Evolutionary conservation across 225 moss, liverwort and hornwort genomes (phyloP).

Genomic region (Bryoerythrophyllum caledonicum): DNA sequence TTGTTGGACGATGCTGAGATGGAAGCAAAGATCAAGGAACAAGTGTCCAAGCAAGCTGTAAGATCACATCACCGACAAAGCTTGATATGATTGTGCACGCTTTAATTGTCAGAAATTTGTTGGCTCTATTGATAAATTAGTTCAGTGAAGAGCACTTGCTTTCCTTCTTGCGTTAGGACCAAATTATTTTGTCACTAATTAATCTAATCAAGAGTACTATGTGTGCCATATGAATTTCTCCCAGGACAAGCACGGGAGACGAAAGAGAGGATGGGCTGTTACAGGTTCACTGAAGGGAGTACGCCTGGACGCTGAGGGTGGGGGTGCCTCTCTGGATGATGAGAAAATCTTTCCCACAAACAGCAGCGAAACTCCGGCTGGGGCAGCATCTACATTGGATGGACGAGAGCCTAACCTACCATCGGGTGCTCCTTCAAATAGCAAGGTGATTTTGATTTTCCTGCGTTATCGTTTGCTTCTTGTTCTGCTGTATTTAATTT

Average conservation of each 20-base stretch:
- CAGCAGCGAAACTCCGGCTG: not conserved
- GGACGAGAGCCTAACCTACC: not conserved
- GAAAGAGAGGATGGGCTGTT: conserved; percentile 18
- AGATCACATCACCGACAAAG: no score
- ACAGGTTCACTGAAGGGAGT: conserved; percentile 12
- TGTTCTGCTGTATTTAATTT: not conserved
- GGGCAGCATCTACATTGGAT: not conserved
- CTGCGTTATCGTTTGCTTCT: not conserved
- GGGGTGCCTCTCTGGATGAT: conserved; percentile 18
- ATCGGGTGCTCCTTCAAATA: not conserved
- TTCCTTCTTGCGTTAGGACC: not conserved
- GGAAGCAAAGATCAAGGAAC: conserved; percentile 23
- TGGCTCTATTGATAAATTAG: no score
- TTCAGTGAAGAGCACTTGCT: not conserved
- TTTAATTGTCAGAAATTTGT: no score
- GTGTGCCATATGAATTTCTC: not conserved
- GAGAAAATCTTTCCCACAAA: not conserved
- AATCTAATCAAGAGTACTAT: not conserved
- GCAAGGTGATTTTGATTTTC: not conserved
- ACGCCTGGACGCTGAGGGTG: conserved; percentile 18
- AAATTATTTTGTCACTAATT: not conserved
- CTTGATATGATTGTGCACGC: no score
- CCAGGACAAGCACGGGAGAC: conserved; percentile 15
- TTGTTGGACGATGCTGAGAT: conserved; percentile 21
- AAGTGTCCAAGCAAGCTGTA: conserved; percentile 15